Evolutionary conservation across 2,329 filamentous ascomycete species (phyloP).

Genomic region (Colletotrichum sp.): DNA sequence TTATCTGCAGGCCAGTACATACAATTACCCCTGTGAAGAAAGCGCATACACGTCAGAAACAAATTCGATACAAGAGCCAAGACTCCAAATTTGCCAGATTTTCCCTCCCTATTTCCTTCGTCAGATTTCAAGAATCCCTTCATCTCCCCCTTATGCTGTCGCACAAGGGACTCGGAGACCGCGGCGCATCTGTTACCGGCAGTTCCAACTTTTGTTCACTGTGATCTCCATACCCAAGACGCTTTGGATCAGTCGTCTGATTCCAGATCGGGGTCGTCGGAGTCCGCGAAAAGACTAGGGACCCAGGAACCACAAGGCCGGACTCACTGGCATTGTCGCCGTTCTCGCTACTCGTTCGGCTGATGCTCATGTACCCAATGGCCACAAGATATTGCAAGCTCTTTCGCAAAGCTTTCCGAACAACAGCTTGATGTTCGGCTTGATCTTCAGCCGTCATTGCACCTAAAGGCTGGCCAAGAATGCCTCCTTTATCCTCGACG

Average conservation of each 20-base stretch:
- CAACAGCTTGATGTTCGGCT: neutral
- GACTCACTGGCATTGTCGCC: neutral
- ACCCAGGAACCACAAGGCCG: constrained; percentile 25
- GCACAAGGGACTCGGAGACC: neutral
- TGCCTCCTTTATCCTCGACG: constrained; percentile 12
- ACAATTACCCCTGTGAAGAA: neutral
- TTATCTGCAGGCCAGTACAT: neutral
- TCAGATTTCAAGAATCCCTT: neutral
- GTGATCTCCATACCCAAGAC: neutral
- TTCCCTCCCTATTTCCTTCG: neutral
- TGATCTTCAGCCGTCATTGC: neutral
- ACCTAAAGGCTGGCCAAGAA: neutral
- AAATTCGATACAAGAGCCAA: neutral
- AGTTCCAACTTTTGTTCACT: neutral
- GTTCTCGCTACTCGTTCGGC: neutral
- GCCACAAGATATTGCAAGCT: constrained; percentile 7
- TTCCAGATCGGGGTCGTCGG: constrained; percentile 1
- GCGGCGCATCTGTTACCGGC: neutral
- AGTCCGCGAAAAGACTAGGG: neutral
- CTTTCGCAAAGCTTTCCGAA: neutral
- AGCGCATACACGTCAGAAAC: neutral
- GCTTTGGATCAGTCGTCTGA: neutral
- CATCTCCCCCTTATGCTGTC: neutral
- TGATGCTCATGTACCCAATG: neutral
- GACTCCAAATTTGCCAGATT: neutral